A percentile compares a stretch with the other conserved stretches of the same genome.
phyloP scores from a whole-genome alignment of 2,329 filamentous ascomycete genomes.

The Aureobasidium leucospermi region DNA sequence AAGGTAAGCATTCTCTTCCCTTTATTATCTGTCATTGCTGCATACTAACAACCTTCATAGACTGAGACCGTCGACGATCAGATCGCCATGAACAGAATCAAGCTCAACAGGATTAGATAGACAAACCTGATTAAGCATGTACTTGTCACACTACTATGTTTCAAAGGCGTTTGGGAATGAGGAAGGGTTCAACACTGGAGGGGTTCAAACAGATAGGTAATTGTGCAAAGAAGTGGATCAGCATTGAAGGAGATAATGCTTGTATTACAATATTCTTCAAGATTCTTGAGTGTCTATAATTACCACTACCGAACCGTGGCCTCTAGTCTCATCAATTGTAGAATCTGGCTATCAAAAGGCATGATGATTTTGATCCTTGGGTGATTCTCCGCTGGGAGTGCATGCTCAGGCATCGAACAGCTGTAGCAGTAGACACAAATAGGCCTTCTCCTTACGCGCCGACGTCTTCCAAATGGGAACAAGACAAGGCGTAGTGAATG shows the following conservation, averaged over 20 bases:
- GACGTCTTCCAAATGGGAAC: too few species aligned
- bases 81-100: conserved; percentile 69
- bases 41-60: conserved; percentile 30
- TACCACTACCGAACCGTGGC: too few species aligned
- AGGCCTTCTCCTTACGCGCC: too few species aligned
- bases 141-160: not conserved
- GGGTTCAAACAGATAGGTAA: not conserved
- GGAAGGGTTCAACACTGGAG: not conserved
- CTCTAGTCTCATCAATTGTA: too few species aligned
- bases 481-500: too few species aligned
- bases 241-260: not conserved
- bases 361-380: too few species aligned
- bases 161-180: not conserved
- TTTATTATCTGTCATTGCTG: not conserved
- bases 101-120: conserved; percentile 56
- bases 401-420: too few species aligned
- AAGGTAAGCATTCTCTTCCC: conserved; percentile 51
- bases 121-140: not conserved
- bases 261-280: not conserved
- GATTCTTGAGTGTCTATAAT: not conserved
- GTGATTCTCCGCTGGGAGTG: too few species aligned
- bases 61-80: conserved; percentile 77
- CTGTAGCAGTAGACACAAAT: too few species aligned
- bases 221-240: not conserved
- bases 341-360: too few species aligned